phyloP scores from a whole-genome alignment of 169 alveolate species.

The Plasmodium malariae region DNA sequence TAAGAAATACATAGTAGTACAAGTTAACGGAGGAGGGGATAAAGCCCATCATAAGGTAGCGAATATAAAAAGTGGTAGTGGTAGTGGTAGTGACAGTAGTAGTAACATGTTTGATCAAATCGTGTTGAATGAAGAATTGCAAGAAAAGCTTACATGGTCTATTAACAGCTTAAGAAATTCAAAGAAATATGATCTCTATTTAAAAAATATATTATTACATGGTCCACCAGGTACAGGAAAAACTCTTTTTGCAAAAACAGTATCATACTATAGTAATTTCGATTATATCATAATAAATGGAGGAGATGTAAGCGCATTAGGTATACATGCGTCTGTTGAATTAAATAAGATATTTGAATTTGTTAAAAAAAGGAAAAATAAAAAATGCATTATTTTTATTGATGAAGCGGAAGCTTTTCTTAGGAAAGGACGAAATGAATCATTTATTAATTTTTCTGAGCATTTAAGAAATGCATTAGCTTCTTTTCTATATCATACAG shows the following conservation, averaged over 20 bases:
- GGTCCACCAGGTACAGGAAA: constrained; percentile 99
- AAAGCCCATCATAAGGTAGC: too few relatives aligned
- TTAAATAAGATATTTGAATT: constrained; percentile 96
- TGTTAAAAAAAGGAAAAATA: constrained; percentile 93
- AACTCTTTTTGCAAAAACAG: constrained; percentile 93
- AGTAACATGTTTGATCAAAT: constrained; percentile 89
- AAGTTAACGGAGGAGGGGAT: not conserved
- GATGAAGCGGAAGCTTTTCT: constrained; percentile 99
- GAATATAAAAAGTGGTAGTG: too few relatives aligned
- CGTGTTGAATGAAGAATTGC: constrained; percentile 90
- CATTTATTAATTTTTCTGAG: constrained; percentile 90
- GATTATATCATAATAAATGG: constrained; percentile 97
- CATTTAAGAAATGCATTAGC: constrained; percentile 93
- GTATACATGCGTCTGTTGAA: constrained; percentile 95
- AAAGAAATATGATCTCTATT: constrained; percentile 93
- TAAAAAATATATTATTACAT: constrained; percentile 93
- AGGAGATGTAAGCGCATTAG: constrained; percentile 98
- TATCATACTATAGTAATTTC: constrained; percentile 94
- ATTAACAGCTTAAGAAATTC: constrained; percentile 94
- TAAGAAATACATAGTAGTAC: not conserved
- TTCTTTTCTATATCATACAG: constrained; percentile 97
- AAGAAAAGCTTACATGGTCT: constrained; percentile 93
- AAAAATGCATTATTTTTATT: constrained; percentile 94
- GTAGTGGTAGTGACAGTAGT: not conserved
- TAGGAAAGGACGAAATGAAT: constrained; percentile 91